A percentile compares a stretch with the other conserved stretches of the same genome.
phyloP scores from a whole-genome alignment of 2,329 filamentous ascomycete genomes.

The Rasamsonia emersonii region DNA sequence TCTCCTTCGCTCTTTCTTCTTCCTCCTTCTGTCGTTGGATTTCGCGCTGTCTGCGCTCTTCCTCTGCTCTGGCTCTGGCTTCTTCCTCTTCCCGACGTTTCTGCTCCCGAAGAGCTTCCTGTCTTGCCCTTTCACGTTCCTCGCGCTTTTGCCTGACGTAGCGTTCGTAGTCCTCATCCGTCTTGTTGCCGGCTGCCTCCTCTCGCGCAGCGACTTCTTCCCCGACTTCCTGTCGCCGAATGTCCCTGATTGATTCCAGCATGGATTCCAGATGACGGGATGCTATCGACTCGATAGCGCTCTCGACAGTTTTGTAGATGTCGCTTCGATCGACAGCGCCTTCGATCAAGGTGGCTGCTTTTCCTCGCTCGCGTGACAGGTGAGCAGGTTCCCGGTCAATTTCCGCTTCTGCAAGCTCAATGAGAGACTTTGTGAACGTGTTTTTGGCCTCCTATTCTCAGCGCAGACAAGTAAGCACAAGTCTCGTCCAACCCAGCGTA shows the following conservation, averaged over 20 bases:
- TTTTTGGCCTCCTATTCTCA: conserved; percentile 42
- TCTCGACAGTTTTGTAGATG: conserved; percentile 51
- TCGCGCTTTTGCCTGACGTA: conserved; percentile 45
- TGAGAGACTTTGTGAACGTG: conserved; percentile 44
- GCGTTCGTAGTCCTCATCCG: conserved; percentile 51
- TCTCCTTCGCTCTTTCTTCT: conserved; percentile 41
- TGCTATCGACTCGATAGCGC: conserved; percentile 46
- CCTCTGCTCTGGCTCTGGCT: conserved; percentile 32
- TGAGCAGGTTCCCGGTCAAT: conserved; percentile 55
- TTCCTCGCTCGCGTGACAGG: conserved; percentile 52
- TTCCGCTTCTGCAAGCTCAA: conserved; percentile 50
- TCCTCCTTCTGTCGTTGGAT: conserved; percentile 36
- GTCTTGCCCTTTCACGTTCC: conserved; percentile 42
- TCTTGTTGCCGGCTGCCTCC: conserved; percentile 47
- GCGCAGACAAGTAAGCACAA: conserved; percentile 8
- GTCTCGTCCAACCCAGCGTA: no score
- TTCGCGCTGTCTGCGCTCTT: conserved; percentile 35
- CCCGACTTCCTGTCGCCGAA: conserved; percentile 51
- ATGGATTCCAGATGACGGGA: conserved; percentile 47
- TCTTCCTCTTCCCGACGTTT: conserved; percentile 41
- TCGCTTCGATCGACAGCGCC: conserved; percentile 56
- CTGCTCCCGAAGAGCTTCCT: conserved; percentile 44
- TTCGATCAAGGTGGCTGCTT: conserved; percentile 55
- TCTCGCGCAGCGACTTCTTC: conserved; percentile 48
- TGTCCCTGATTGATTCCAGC: conserved; percentile 46